These are phyloP conservation scores for Phytophthora hibernalis DNA, from an alignment of 352 stramenopile genomes.

Conservation along the genomic window DNA sequence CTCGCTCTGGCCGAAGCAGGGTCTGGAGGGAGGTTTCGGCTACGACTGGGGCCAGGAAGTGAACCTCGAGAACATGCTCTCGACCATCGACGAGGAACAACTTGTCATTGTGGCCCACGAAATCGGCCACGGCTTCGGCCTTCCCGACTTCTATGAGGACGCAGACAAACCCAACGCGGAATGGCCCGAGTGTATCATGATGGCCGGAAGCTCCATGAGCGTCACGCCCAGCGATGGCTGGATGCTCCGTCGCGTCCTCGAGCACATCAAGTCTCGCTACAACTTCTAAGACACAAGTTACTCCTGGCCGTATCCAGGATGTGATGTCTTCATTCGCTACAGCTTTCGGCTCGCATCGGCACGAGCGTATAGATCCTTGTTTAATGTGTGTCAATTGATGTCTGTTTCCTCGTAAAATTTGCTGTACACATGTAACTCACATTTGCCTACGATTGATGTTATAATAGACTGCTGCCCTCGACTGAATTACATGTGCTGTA, in stretches of 20 bases:
- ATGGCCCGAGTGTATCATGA: conserved; percentile 21
- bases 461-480: no score
- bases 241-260: conserved; percentile 39
- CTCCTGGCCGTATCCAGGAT: not conserved
- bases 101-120: conserved; percentile 42
- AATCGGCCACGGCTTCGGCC: conserved; percentile 38
- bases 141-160: conserved; percentile 26
- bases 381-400: conserved; percentile 8
- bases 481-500: no score
- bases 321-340: not conserved
- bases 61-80: conserved; percentile 36
- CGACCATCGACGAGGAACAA: conserved; percentile 24
- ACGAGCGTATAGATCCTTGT: conserved; percentile 11
- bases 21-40: conserved; percentile 27
- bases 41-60: conserved; percentile 26
- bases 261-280: conserved; percentile 30
- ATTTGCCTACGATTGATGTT: no score
- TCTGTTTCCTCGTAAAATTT: not conserved
- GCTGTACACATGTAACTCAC: no score
- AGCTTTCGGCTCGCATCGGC: conserved; percentile 7
- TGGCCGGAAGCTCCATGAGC: conserved; percentile 14
- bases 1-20: conserved; percentile 41
- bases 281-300: conserved; percentile 18
- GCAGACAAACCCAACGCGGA: not conserved
- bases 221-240: conserved; percentile 31